Conservation (phyloP, 208 protist genomes). For the Crithidia thermophila region DNA sequence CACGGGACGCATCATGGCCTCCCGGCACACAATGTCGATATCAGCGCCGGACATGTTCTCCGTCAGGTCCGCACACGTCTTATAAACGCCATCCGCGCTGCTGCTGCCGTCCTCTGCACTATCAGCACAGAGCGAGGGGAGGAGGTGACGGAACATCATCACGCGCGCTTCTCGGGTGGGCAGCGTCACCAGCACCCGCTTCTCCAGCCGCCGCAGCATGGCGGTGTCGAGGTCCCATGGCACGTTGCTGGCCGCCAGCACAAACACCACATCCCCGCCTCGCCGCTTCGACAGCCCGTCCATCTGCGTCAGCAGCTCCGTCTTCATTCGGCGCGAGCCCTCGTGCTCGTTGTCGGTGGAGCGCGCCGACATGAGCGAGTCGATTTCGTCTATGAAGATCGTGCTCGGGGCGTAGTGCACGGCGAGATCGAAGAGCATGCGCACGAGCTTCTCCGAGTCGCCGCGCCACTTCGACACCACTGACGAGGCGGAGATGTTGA, state of each 20-base stretch:
- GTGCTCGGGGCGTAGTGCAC: constrained; percentile 94
- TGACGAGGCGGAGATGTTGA: constrained; percentile 97
- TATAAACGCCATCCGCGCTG: constrained; percentile 55
- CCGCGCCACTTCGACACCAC: constrained; percentile 98
- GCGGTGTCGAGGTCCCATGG: constrained; percentile 95
- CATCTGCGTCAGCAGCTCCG: constrained; percentile 94
- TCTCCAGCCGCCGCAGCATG: constrained; percentile 92
- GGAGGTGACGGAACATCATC: constrained; percentile 70
- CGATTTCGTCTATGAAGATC: constrained; percentile 99
- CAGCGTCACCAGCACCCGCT: constrained; percentile 91
- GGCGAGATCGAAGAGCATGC: constrained; percentile 95
- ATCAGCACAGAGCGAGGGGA: constrained; percentile 47
- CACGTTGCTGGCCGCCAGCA: constrained; percentile 93
- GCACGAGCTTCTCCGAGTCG: constrained; percentile 98
- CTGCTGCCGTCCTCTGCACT: no score
- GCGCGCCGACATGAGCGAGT: constrained; percentile 96
- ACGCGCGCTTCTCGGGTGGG: constrained; percentile 70
- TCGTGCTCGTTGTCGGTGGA: constrained; percentile 95
- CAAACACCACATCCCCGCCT: constrained; percentile 88
- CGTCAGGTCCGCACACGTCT: constrained; percentile 57
- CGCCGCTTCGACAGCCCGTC: constrained; percentile 87
- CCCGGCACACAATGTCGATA: constrained; percentile 90
- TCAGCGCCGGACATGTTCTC: constrained; percentile 92
- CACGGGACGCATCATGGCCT: constrained; percentile 93
- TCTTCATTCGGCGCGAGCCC: constrained; percentile 93